These are phyloP conservation scores for Hygrophila difformis DNA, from an alignment of 257 asterid species.

Conservation along the genomic window DNA sequence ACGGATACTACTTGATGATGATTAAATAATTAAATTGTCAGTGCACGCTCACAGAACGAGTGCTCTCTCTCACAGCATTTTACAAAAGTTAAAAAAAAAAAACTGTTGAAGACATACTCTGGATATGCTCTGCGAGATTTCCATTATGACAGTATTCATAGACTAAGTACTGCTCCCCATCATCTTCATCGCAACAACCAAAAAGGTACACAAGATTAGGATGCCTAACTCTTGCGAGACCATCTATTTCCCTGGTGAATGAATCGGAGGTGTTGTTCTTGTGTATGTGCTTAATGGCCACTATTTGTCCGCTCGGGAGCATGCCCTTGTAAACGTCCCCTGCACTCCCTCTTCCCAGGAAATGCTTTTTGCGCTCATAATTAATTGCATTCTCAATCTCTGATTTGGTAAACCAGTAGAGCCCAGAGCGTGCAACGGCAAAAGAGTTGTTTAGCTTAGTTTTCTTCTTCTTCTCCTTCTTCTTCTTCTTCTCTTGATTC, in stretches of 20 bases:
- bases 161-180: conserved; percentile 62
- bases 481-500: conserved; percentile 25
- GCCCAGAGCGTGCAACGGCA: conserved; percentile 37
- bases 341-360: conserved; percentile 79
- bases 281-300: conserved; percentile 67
- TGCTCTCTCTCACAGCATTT: not conserved
- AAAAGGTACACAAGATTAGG: conserved; percentile 69
- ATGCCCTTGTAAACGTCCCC: conserved; percentile 68
- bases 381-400: conserved; percentile 60
- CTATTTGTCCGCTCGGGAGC: conserved; percentile 76
- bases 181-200: conserved; percentile 70
- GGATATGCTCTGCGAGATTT: conserved; percentile 63
- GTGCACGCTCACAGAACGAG: too few relatives aligned
- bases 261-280: conserved; percentile 60
- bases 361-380: conserved; percentile 35
- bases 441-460: too few relatives aligned
- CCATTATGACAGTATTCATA: conserved; percentile 73
- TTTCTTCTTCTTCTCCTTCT: conserved; percentile 20
- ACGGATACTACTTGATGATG: not conserved
- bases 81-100: not conserved
- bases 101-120: conserved; percentile 29
- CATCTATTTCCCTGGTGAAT: conserved; percentile 53
- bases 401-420: conserved; percentile 59
- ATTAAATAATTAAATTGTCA: too few relatives aligned
- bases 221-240: conserved; percentile 69